Evolutionary conservation across 352 stramenopile genomes (phyloP).

Genomic region (Globisporangium splendens): DNA sequence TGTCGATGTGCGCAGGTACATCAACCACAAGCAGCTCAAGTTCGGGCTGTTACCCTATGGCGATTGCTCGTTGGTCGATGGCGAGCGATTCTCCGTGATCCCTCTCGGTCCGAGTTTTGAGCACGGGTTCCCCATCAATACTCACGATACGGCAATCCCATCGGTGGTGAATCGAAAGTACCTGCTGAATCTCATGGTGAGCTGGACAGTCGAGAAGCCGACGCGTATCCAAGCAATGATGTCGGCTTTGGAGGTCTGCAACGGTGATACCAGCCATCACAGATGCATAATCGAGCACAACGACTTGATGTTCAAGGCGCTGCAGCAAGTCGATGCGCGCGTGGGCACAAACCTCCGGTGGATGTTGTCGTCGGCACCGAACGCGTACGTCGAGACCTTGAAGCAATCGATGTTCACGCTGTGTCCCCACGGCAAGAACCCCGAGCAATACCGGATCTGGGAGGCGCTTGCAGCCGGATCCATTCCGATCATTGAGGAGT

Average conservation of each 20-base stretch:
- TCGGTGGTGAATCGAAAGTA: conserved; percentile 20
- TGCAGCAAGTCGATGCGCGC: conserved; percentile 45
- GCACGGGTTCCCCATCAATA: conserved; percentile 56
- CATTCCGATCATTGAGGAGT: conserved; percentile 62
- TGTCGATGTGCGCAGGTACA: conserved; percentile 20
- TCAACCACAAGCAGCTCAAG: conserved; percentile 26
- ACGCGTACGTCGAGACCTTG: conserved; percentile 48
- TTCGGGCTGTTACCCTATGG: conserved; percentile 63
- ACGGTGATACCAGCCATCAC: conserved; percentile 1
- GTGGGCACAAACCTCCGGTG: conserved; percentile 42
- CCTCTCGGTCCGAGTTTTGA: conserved; percentile 58
- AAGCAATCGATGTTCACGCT: conserved; percentile 60
- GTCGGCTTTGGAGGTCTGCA: conserved; percentile 40
- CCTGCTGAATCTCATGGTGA: conserved; percentile 64
- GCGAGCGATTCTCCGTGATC: conserved; percentile 39
- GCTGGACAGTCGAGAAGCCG: conserved; percentile 61
- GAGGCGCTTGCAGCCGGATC: conserved; percentile 57
- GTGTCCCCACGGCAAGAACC: conserved; percentile 61
- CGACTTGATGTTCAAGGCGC: conserved; percentile 51
- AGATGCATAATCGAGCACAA: conserved; percentile 59
- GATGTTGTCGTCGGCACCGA: conserved; percentile 42
- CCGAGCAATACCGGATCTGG: conserved; percentile 69
- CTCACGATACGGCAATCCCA: conserved; percentile 28
- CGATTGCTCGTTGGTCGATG: conserved; percentile 56
- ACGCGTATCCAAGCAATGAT: conserved; percentile 62